Evolutionary conservation across 805 yeast species (phyloP).

Genomic region (Nakazawaea populi): DNA sequence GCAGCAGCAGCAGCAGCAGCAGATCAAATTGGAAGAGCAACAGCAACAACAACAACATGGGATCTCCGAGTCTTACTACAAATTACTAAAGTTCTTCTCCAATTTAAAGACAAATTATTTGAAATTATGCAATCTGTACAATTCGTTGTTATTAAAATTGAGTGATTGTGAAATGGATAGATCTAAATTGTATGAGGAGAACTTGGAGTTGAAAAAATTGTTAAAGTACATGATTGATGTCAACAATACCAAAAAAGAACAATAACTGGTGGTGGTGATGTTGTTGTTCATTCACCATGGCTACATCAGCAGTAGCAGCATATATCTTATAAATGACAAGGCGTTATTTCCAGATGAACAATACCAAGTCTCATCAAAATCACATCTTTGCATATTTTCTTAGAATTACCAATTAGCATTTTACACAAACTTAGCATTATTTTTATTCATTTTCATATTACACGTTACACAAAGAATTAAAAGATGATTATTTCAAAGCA

Average conservation of each 20-base stretch:
- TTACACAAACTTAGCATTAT: neutral
- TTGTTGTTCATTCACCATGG: neutral
- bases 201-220: constrained; percentile 20
- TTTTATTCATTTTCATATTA: too few relatives aligned
- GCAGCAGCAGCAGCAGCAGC: neutral
- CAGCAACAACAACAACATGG: neutral
- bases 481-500: too few relatives aligned
- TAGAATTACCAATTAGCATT: neutral
- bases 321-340: neutral
- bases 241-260: neutral
- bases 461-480: too few relatives aligned
- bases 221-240: constrained; percentile 14
- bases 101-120: constrained; percentile 18
- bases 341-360: too few relatives aligned
- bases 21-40: neutral
- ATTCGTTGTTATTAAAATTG: constrained; percentile 14
- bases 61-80: neutral
- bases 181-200: constrained; percentile 15
- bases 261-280: neutral
- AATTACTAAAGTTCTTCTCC: constrained; percentile 16
- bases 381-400: too few relatives aligned
- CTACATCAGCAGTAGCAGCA: neutral
- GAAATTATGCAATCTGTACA: constrained; percentile 17
- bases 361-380: too few relatives aligned
- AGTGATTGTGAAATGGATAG: constrained; percentile 19